phyloP scores from a whole-genome alignment of 495 filamentous ascomycete species.

The Hypoxylon trugodes region DNA sequence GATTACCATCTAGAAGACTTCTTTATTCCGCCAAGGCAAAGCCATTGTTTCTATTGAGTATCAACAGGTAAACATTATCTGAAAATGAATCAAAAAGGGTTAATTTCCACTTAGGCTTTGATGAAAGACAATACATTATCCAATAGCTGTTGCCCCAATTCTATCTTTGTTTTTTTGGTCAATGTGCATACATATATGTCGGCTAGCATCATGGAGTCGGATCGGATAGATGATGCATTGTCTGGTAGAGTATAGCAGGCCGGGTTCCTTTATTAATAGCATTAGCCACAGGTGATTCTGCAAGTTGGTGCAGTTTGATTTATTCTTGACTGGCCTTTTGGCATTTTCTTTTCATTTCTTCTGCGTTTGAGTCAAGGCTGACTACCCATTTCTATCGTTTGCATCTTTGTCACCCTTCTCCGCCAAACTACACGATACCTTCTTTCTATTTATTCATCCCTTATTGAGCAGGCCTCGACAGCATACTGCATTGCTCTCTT shows the following conservation, averaged over 20 bases:
- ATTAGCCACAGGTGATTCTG: neutral
- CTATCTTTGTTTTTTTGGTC: constrained; percentile 9
- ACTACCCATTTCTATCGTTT: neutral
- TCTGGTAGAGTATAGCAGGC: neutral
- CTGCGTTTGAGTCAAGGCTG: neutral
- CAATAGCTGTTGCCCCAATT: constrained; percentile 14
- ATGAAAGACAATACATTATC: constrained; percentile 1
- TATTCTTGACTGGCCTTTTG: too few relatives aligned
- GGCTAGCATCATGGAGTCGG: constrained; percentile 3
- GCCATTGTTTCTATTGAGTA: constrained; percentile 1
- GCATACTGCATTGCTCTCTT: constrained; percentile 12
- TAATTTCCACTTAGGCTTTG: constrained; percentile 1
- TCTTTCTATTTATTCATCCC: neutral
- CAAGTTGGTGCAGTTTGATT: constrained; percentile 4
- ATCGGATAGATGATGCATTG: neutral
- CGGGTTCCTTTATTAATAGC: neutral
- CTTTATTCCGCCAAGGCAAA: constrained; percentile 16
- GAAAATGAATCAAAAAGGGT: neutral
- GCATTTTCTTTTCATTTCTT: neutral
- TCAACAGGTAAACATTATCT: constrained; percentile 2
- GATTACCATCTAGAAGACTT: constrained; percentile 5
- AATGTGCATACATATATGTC: constrained; percentile 18
- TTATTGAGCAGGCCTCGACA: constrained; percentile 25
- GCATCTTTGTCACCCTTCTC: neutral
- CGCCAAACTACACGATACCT: constrained; percentile 6